Percentiles rank a stretch among this genome's conserved stretches.
phyloP scores from a whole-genome alignment of 2,329 filamentous ascomycete genomes.

The Zasmidium citrigriseum region DNA sequence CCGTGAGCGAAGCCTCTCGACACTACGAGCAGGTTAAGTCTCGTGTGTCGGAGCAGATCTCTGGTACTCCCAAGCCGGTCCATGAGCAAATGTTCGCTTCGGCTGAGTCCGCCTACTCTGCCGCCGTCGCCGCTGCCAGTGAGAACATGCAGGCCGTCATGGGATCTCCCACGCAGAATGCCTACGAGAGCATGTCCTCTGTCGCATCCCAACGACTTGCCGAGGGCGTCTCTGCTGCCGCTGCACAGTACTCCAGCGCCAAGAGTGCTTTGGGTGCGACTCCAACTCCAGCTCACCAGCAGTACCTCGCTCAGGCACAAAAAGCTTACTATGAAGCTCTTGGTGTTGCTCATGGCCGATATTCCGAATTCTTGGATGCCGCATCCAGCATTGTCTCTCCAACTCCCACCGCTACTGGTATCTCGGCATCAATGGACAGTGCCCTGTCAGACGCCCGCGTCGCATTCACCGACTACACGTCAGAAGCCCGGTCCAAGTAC shows the following conservation, averaged over 20 bases:
- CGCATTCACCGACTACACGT: constrained; percentile 37
- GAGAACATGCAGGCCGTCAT: constrained; percentile 58
- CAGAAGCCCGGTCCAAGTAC: constrained; percentile 35
- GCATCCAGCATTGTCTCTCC: constrained; percentile 71
- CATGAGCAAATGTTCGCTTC: constrained; percentile 71
- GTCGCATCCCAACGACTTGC: constrained; percentile 70
- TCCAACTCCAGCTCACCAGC: constrained; percentile 57
- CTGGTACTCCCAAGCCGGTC: constrained; percentile 67
- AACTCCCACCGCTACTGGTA: constrained; percentile 62
- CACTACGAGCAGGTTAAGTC: constrained; percentile 70
- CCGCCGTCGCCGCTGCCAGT: constrained; percentile 64
- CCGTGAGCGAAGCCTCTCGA: constrained; percentile 65
- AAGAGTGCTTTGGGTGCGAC: constrained; percentile 66
- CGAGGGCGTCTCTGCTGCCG: constrained; percentile 70
- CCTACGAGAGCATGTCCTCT: constrained; percentile 58
- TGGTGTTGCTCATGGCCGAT: constrained; percentile 75
- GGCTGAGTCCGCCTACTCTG: constrained; percentile 67
- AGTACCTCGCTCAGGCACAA: constrained; percentile 60
- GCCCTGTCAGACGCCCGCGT: constrained; percentile 53
- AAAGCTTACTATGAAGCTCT: constrained; percentile 76
- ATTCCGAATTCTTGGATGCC: constrained; percentile 71
- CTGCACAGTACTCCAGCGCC: constrained; percentile 69
- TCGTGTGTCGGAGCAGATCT: constrained; percentile 66
- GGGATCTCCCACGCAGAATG: constrained; percentile 33
- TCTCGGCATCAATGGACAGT: constrained; percentile 66